Evolutionary conservation across 2,329 filamentous ascomycete species (phyloP), one percentile per base, ranked within the genome.

Genomic region (Xylariaceae sp.): DNA sequence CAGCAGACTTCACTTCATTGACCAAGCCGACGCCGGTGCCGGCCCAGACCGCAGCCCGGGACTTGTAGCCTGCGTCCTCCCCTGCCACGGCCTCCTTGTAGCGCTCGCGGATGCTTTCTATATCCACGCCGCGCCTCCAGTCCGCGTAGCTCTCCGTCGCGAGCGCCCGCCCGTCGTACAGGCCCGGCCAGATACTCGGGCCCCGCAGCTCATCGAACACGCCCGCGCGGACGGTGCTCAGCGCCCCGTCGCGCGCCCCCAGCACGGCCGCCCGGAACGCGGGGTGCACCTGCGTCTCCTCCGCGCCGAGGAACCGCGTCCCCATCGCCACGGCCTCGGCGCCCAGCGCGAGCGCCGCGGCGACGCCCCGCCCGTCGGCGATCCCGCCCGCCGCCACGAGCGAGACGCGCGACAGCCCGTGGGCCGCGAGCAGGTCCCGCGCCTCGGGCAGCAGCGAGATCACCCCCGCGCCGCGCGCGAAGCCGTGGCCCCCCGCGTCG

Each of bases 241-340:
- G 8, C 16, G 69, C 75, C 6, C 75, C 75, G 29, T 78, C 74
- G 1, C 58, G 55, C 0, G 75, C 74, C 1, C 71, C 66, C 0
- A 47, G 29, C n/a, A 47, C 18, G 3, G 9, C 32, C 5, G 9
- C 29, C 9, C 29, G 44, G 32, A 18, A 47, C 2, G n/a, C 29
- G 8, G 44, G 44, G 29, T 47, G 44, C 5, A 37, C 23, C 4
- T 18, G 9, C 30, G 29, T 47, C 24, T 32, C 39, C 16, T 21
- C 16, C 9, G 39, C 39, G 8, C 3, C 30, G n/a, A 4, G 75
- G 51, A 87, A 85, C 6, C 84, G 76, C 0, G 86, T 89, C 0
- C 87, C 87, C 74, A 89, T 76, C 0, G 77, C 81, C 0, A 79
- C 75, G 0, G 82, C 86, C 0, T 72, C 67, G 1, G 81, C 80